Conservation (phyloP, 2,329 filamentous ascomycete species). For the Cercospora beticola region DNA sequence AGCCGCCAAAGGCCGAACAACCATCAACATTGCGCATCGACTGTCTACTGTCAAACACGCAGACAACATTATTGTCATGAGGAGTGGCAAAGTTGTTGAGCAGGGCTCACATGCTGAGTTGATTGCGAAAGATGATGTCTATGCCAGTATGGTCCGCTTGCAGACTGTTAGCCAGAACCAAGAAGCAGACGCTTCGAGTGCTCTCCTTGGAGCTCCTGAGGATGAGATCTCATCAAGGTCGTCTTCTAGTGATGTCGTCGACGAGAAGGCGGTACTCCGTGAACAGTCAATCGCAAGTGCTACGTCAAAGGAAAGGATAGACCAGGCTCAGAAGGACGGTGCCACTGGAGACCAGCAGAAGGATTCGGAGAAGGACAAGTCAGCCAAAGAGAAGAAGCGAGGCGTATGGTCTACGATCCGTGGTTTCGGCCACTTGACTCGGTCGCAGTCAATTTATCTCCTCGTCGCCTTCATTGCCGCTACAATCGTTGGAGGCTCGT, state of each 20-base stretch:
- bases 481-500: slow-evolving; percentile 48
- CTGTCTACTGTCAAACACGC: not conserved
- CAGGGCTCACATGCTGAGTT: not conserved
- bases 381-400: slow-evolving; percentile 10
- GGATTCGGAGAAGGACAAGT: not conserved
- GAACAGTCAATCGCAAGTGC: not conserved
- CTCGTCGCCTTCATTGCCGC: slow-evolving; percentile 36
- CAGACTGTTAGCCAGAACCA: slow-evolving; percentile 20
- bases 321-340: not conserved
- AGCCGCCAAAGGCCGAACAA: not conserved
- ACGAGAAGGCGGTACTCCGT: slow-evolving; percentile 8
- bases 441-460: slow-evolving; percentile 16
- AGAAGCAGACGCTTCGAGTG: slow-evolving; percentile 9
- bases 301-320: not conserved
- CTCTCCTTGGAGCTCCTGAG: slow-evolving; percentile 1
- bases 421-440: slow-evolving; percentile 18
- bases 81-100: not conserved
- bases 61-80: not conserved
- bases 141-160: not conserved
- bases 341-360: slow-evolving; percentile 8
- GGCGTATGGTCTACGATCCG: slow-evolving; percentile 17
- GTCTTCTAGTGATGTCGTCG: slow-evolving; percentile 10
- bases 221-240: slow-evolving; percentile 17
- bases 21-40: not conserved
- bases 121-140: not conserved